Evolutionary conservation across 192 early-diverging fungal species (phyloP), one percentile per base, ranked within the genome.

Genomic region (Coemansia guatemalensis): DNA sequence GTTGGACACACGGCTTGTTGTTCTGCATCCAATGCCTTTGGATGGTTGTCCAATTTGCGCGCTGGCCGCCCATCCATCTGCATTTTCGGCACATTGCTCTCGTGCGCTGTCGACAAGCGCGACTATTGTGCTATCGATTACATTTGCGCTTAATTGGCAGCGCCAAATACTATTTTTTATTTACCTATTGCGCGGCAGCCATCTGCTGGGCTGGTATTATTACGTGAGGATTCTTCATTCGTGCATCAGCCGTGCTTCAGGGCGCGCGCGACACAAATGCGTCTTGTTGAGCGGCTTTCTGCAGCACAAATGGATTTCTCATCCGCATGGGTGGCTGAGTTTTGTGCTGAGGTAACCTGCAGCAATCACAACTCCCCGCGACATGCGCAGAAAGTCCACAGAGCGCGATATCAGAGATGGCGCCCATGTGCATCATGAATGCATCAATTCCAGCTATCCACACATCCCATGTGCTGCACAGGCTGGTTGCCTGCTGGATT

Each of bases 301-400:
- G 55, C 29, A n/a, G 22, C 29, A 56, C 29, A 56, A 29, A 25
- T 41, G 12, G 25, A 58, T 41, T 24, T 41, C 33, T 26, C 22
- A 18, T 21, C 58, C 33, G 58, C 58, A 59, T 59, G 58, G 33
- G 58, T 59, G 58, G 58, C 58, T 59, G 58, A 59, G 24, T 9
- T n/a, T 20, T 30, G 1, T 47, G 20, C 39, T 26, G 41, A 60
- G 59, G 44, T 50, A 6, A 51, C 48, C 47, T 26, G 49, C 49
- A 32, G 59, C 48, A 21, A 29, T 32, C 33, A 26, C 8, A 61
- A 61, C 18, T 52, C 17, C 30, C 33, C 18, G 24, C 35, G 4
- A 41, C 30, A 41, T 58, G 9, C 6, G 53, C 27, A 30, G 14
- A 7, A 18, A 18, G n/a, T 25, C 18, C 17, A n/a, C 1, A 8